Evolutionary conservation across 2,329 filamentous ascomycete species (phyloP), one percentile per base, ranked within the genome.

Genomic region (Phialophora verrucosa): DNA sequence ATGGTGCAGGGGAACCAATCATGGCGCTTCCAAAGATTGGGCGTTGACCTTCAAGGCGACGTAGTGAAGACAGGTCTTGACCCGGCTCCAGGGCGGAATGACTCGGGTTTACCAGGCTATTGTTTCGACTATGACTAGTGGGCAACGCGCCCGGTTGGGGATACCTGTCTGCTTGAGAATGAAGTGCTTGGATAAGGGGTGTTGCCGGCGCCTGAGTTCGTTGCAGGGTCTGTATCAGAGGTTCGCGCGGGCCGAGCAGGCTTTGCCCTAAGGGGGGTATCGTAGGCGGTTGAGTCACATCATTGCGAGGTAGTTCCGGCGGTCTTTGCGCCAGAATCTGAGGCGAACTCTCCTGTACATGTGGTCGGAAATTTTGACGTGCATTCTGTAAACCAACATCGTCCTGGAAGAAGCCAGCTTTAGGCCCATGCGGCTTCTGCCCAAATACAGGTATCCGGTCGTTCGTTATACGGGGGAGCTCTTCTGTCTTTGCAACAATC

Each of bases 371-470:
- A 47, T 72, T 76, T 17, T 75, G 71, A 32, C 77, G 77, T 31
- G 73, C n/a, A 29, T 56, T 17, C 25, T 54, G 60, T 20, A 66
- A 68, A 7, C 59, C 78, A 38, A 76, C 73, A 29, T 80, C 79
- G 12, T 82, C 80, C 32, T 76, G 76, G 64, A 83, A 83, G 56
- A 79, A 80, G 47, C 81, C 81, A 61, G 78, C 64, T 31, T 77
- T 78, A 8, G 81, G 81, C n/a, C 81, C 81, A 66, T 75, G 75
- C 47, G 75, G 70, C 67, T 76, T 75, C 14, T 74, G 68, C 49
- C 74, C 70, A 25, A 73, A 73, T 14, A 75, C 65, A 49, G 79
- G 74, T 4, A 72, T 68, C 31, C 77, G 76, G 60, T 76, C 75
- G 17, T 35, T 49, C 14, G 66, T 3, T 44, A 73, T 68, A 44